Conservation (phyloP, 2,329 filamentous ascomycete species). For the Fusarium sp. region DNA sequence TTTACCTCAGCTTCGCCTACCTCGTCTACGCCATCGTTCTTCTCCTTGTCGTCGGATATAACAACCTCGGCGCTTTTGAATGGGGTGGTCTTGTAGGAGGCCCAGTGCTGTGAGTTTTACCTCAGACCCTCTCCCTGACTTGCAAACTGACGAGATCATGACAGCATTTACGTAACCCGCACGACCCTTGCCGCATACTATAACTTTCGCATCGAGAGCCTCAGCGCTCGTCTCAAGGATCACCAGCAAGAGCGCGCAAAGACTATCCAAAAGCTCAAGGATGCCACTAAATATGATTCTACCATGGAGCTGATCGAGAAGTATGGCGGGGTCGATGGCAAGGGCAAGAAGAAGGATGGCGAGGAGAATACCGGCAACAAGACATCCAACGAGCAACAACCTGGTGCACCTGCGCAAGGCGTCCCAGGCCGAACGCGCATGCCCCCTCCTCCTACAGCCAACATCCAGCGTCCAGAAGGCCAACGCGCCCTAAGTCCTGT, state of each 20-base stretch:
- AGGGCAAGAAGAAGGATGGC: conserved; percentile 49
- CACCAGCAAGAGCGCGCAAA: conserved; percentile 84
- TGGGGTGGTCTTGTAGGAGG: conserved; percentile 84
- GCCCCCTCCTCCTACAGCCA: conserved; percentile 74
- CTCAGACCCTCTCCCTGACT: neutral
- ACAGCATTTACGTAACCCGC: conserved; percentile 85
- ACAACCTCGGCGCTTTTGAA: conserved; percentile 82
- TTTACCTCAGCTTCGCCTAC: conserved; percentile 93
- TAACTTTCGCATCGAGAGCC: conserved; percentile 82
- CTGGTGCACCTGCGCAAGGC: conserved; percentile 20
- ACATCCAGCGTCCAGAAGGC: conserved; percentile 65
- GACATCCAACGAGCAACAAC: conserved; percentile 33
- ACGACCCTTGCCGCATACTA: conserved; percentile 78
- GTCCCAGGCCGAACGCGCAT: conserved; percentile 62
- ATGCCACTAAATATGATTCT: conserved; percentile 95
- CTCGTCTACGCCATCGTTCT: conserved; percentile 88
- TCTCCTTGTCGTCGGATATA: conserved; percentile 86
- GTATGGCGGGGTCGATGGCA: conserved; percentile 80
- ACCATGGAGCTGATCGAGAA: conserved; percentile 95
- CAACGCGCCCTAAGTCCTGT: conserved; percentile 50
- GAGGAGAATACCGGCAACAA: conserved; percentile 34
- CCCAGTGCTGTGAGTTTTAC: conserved; percentile 77
- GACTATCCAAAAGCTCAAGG: conserved; percentile 95
- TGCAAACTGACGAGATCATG: conserved; percentile 30
- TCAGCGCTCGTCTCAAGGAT: conserved; percentile 78